Evolutionary conservation across 2,329 filamentous ascomycete species (phyloP).

Genomic region (Seiridium cupressi): DNA sequence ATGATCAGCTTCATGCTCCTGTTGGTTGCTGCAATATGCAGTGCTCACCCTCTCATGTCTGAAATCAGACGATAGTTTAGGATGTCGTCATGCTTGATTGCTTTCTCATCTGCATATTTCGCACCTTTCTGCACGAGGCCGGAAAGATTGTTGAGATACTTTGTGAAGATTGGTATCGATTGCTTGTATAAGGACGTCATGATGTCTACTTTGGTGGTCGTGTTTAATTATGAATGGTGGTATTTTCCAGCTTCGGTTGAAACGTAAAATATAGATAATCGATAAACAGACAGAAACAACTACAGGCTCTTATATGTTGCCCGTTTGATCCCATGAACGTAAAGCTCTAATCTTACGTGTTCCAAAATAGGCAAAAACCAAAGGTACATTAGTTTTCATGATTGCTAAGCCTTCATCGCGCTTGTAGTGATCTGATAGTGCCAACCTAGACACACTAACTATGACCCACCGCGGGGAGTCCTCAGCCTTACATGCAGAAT

Average conservation of each 20-base stretch:
- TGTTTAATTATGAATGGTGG: background rate
- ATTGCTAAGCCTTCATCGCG: no score
- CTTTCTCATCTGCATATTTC: slow-evolving; percentile 12
- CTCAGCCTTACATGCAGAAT: background rate
- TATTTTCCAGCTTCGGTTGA: no score
- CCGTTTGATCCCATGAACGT: no score
- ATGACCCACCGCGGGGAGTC: no score
- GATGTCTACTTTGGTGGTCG: background rate
- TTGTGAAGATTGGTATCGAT: slow-evolving; percentile 13
- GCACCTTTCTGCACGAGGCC: slow-evolving; percentile 9
- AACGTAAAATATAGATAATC: no score
- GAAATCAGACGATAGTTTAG: slow-evolving; percentile 11
- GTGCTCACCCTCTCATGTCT: slow-evolving; percentile 11
- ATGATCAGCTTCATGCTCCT: background rate
- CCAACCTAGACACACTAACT: background rate
- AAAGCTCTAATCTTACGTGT: no score
- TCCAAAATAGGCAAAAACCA: no score
- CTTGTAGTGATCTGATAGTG: background rate
- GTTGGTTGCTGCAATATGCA: background rate
- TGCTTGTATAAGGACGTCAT: slow-evolving; percentile 14
- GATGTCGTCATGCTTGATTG: slow-evolving; percentile 11
- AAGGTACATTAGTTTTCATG: no score
- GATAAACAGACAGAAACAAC: no score
- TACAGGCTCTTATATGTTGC: no score
- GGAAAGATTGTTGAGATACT: slow-evolving; percentile 12